Evolutionary conservation across 495 filamentous ascomycete species (phyloP).

Genomic region (Hyaloscypha bicolor): DNA sequence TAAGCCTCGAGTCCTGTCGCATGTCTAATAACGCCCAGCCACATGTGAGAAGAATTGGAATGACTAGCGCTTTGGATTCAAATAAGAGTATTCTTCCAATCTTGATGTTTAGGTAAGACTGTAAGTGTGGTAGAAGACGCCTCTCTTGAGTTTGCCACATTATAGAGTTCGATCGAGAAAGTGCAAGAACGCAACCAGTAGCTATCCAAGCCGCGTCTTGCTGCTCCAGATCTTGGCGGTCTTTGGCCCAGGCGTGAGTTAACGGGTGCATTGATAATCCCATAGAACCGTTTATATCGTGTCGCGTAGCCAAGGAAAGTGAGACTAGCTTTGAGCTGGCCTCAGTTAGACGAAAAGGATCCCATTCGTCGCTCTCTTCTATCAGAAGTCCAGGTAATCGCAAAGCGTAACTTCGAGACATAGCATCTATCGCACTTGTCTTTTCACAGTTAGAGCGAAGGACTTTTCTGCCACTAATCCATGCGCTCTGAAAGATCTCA

Average conservation of each 20-base stretch:
- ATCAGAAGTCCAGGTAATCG: constrained; percentile 30
- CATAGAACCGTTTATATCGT: constrained; percentile 6
- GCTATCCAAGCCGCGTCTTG: constrained; percentile 19
- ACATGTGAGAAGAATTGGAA: constrained; percentile 29
- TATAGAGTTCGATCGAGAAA: constrained; percentile 10
- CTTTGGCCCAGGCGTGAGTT: constrained; percentile 24
- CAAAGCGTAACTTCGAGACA: constrained; percentile 22
- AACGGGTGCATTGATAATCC: constrained; percentile 30
- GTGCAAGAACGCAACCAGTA: constrained; percentile 22
- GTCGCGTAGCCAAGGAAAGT: constrained; percentile 26
- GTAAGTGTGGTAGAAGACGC: constrained; percentile 30
- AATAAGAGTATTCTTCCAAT: constrained; percentile 12
- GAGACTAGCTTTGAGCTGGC: constrained; percentile 30
- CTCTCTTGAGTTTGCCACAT: constrained; percentile 20
- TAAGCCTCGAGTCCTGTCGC: constrained; percentile 22
- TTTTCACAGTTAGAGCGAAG: not conserved
- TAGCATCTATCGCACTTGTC: constrained; percentile 5
- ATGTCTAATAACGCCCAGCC: constrained; percentile 25
- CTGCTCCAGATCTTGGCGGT: constrained; percentile 6
- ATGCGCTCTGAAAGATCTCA: constrained; percentile 31
- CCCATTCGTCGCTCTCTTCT: constrained; percentile 24
- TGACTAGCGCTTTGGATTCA: constrained; percentile 8
- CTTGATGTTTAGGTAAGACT: constrained; percentile 26
- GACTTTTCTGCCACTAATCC: constrained; percentile 12
- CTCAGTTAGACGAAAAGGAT: constrained; percentile 30